These are phyloP conservation scores for Yamadazyma sp. DNA, from an alignment of 805 yeast genomes.

Conservation along the genomic window DNA sequence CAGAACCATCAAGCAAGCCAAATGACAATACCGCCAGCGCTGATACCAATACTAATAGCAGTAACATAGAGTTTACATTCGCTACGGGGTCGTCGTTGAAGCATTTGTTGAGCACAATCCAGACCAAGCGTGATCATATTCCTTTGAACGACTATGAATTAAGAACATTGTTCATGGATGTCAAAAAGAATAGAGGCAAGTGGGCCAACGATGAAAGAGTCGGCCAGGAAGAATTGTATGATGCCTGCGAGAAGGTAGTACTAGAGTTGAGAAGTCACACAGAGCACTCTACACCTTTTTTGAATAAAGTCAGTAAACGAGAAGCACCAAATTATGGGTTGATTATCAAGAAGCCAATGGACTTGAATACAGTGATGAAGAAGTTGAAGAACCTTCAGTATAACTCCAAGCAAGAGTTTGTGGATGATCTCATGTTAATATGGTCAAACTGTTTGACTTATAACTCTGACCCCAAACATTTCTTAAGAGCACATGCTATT, in stretches of 20 bases:
- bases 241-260: slow-evolving; percentile 95
- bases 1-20: too few relatives aligned
- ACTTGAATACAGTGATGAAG: slow-evolving; percentile 88
- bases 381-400: slow-evolving; percentile 83
- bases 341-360: slow-evolving; percentile 93
- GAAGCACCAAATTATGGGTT: slow-evolving; percentile 97
- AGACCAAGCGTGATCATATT: slow-evolving; percentile 72
- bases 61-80: slow-evolving; percentile 36
- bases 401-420: slow-evolving; percentile 81
- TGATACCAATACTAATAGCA: slow-evolving; percentile 13
- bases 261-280: slow-evolving; percentile 87
- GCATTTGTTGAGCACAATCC: slow-evolving; percentile 77
- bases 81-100: slow-evolving; percentile 51
- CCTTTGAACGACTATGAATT: slow-evolving; percentile 78
- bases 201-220: slow-evolving; percentile 96
- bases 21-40: slow-evolving; percentile 15
- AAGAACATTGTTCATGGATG: slow-evolving; percentile 84
- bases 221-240: slow-evolving; percentile 97
- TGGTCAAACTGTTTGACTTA: slow-evolving; percentile 94
- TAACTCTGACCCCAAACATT: slow-evolving; percentile 93
- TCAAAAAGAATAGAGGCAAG: slow-evolving; percentile 90
- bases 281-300: slow-evolving; percentile 93
- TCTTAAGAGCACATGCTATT: slow-evolving; percentile 83
- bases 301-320: slow-evolving; percentile 93
- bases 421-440: slow-evolving; percentile 91